Evolutionary conservation across 2,329 filamentous ascomycete genomes (phyloP), one percentile per base, ranked within the genome.

Genomic region (Aspergillus unguis): DNA sequence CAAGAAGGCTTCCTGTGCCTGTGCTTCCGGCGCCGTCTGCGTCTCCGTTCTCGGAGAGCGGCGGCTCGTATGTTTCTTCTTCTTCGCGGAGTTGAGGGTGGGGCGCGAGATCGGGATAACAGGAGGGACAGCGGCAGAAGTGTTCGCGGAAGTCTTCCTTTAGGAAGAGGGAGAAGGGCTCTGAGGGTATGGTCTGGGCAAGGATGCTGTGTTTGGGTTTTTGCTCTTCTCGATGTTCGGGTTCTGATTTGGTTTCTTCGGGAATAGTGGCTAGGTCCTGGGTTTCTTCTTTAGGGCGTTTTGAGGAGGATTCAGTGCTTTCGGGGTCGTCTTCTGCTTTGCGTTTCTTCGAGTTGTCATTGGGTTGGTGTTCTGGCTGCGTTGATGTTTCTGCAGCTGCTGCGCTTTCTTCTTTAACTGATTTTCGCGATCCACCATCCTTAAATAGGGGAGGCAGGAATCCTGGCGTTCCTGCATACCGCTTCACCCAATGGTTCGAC

Each of bases 61-160:
- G 91, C 0, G 92, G 94, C 64, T 96, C 91, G 71, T 99, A 99
- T 1, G 85, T 85, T 32, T 96, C 90, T 77, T 99, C 94, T 71
- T 95, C 91, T 65, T 97, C 92, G 7, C 96, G 84, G 8, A 99
- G 86, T 65, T 95, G 88, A 0, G 85, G 83, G 67, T 95, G 85
- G 0, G 77, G 74, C 50, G 83, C 77, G 1, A 97, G 81, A 9
- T 82, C 75, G 1, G 85, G 84, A 72, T 90, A 96, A 75, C 92
- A 96, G n/a, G 79, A 73, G 11, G 82, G 69, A 72, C 94, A 99
- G 65, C 80, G 89, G 76, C 94, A 99, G 62, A 99, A 76, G 54
- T 86, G 78, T 37, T 87, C 80, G 61, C 92, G 88, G 77, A 97
- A 97, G 63, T 84, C 78, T 48, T 86, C 79, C 53, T 83, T 84